phyloP scores from a whole-genome alignment of 768 basidiomycete genomes.

The Trametes cubensis region DNA sequence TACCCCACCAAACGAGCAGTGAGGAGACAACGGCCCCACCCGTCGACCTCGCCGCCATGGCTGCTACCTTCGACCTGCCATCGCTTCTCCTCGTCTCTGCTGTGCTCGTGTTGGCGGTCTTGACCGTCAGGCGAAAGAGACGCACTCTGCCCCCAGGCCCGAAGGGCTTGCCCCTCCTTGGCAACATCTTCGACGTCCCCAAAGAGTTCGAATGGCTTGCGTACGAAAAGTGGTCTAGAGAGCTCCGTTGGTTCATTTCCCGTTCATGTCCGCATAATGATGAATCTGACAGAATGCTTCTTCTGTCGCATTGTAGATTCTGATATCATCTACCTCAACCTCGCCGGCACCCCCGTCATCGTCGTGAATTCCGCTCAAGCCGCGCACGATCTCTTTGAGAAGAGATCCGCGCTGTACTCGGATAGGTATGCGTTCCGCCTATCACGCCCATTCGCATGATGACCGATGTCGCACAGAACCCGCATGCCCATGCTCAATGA shows the following conservation, averaged over 20 bases:
- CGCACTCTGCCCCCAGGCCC: conserved; percentile 31
- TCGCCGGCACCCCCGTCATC: conserved; percentile 30
- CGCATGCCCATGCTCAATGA: conserved; percentile 33
- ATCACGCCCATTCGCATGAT: conserved; percentile 4
- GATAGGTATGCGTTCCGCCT: conserved; percentile 29
- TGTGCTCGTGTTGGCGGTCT: conserved; percentile 13
- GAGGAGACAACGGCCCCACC: not conserved
- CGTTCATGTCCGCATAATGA: not conserved
- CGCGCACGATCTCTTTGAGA: conserved; percentile 36
- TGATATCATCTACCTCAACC: conserved; percentile 31
- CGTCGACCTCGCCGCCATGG: conserved; percentile 6
- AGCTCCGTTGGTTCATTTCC: conserved; percentile 18
- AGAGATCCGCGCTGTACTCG: conserved; percentile 36
- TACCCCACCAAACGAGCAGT: conserved; percentile 7
- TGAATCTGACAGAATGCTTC: not conserved
- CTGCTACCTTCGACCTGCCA: not conserved
- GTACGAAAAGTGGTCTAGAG: conserved; percentile 23
- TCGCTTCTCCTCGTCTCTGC: conserved; percentile 9
- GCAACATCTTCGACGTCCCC: conserved; percentile 31
- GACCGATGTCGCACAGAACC: conserved; percentile 9
- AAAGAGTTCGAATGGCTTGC: conserved; percentile 27
- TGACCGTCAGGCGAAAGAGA: conserved; percentile 11
- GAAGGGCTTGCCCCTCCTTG: conserved; percentile 29
- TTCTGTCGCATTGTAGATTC: conserved; percentile 20
- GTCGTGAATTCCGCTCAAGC: conserved; percentile 35